Evolutionary conservation across 2,329 filamentous ascomycete genomes (phyloP).

Genomic region (Pyrenophora teres): DNA sequence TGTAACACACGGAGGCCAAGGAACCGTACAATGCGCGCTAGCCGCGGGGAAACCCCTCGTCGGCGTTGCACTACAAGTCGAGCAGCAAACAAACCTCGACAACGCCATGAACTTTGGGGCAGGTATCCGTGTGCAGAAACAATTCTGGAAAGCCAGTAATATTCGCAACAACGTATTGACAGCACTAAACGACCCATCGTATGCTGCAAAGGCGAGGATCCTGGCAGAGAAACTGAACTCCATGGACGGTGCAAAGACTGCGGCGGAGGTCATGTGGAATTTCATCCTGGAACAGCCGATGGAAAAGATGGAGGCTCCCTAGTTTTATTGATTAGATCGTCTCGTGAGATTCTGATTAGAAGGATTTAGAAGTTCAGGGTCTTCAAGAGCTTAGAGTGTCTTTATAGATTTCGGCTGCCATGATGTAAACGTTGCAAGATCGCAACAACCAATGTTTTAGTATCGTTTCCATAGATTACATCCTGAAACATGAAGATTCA

Average conservation of each 20-base stretch:
- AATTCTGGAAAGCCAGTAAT: conserved; percentile 35
- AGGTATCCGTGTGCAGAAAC: conserved; percentile 36
- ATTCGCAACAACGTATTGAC: conserved; percentile 32
- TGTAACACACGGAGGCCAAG: conserved; percentile 40
- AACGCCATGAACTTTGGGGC: conserved; percentile 42
- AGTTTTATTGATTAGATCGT: too few species aligned
- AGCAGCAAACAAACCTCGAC: conserved; percentile 43
- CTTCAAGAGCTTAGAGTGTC: too few species aligned
- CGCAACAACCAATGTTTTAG: too few species aligned
- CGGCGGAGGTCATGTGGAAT: conserved; percentile 40
- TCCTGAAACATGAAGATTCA: too few species aligned
- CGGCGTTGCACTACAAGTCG: conserved; percentile 40
- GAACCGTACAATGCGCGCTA: conserved; percentile 40
- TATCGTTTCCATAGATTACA: too few species aligned
- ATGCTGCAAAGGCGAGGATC: conserved; percentile 29
- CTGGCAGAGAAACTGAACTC: conserved; percentile 33
- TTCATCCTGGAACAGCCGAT: conserved; percentile 31
- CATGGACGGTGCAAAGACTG: conserved; percentile 38
- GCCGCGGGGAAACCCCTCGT: conserved; percentile 40
- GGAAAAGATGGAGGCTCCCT: conserved; percentile 16
- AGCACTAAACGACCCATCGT: conserved; percentile 32
- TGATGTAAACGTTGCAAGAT: too few species aligned
- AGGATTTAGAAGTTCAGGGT: too few species aligned
- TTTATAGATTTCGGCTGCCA: too few species aligned
- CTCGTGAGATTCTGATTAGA: too few species aligned